Conservation (phyloP, 192 early-diverging fungal genomes). For the Phycomyces nitens region DNA sequence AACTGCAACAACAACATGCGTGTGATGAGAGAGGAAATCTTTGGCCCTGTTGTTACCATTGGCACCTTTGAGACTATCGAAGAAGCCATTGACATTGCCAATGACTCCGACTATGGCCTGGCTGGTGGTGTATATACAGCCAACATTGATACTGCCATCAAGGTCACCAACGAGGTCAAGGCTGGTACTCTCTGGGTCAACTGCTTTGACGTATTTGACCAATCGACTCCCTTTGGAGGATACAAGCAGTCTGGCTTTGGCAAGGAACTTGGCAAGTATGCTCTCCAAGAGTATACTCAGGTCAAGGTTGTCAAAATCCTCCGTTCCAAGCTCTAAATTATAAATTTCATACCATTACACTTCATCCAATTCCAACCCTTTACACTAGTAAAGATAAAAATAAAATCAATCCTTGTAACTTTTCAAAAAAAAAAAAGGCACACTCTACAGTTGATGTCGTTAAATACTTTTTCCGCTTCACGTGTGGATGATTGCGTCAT, state of each 20-base stretch:
- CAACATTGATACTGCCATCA: slow-evolving; percentile 55
- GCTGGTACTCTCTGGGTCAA: slow-evolving; percentile 69
- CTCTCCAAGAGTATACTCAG: slow-evolving; percentile 44
- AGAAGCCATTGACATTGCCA: slow-evolving; percentile 70
- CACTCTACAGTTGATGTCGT: too few relatives aligned
- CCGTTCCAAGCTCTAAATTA: slow-evolving; percentile 4
- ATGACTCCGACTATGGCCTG: slow-evolving; percentile 74
- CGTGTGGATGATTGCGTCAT: too few relatives aligned
- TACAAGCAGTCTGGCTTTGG: slow-evolving; percentile 71
- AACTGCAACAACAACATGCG: slow-evolving; percentile 51
- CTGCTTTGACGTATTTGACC: slow-evolving; percentile 46
- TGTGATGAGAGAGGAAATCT: slow-evolving; percentile 75
- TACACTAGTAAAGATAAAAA: background rate
- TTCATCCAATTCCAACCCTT: slow-evolving; percentile 16
- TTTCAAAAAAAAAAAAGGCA: too few relatives aligned
- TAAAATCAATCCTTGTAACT: too few relatives aligned
- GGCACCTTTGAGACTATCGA: slow-evolving; percentile 69
- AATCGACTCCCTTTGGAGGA: slow-evolving; percentile 53
- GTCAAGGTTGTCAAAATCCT: slow-evolving; percentile 48
- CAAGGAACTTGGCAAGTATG: slow-evolving; percentile 54
- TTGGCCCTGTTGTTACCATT: slow-evolving; percentile 80
- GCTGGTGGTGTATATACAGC: slow-evolving; percentile 76
- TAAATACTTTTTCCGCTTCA: too few relatives aligned
- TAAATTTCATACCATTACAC: slow-evolving; percentile 4
- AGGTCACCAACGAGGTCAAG: slow-evolving; percentile 45